Conservation (phyloP, 306 rosid genomes). For the Sesbania bispinosa region DNA sequence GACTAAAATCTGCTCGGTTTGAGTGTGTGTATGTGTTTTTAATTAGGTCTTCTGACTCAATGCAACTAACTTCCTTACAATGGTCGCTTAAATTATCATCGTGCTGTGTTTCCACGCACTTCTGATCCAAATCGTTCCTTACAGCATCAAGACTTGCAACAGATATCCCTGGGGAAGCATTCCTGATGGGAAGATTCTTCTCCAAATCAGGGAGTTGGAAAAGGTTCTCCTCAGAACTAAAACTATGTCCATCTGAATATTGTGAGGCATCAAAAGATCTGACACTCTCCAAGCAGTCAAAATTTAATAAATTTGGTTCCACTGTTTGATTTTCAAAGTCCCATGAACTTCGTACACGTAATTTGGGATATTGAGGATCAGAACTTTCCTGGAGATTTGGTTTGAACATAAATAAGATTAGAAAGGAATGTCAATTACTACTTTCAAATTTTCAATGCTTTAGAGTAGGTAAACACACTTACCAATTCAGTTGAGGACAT, state of each 20-base stretch:
- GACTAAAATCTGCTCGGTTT: conserved; percentile 36
- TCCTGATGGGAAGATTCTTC: conserved; percentile 34
- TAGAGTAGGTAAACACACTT: conserved; percentile 27
- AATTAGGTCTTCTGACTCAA: conserved; percentile 51
- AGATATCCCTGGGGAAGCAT: conserved; percentile 40
- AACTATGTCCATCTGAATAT: conserved; percentile 60
- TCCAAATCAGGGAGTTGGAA: conserved; percentile 60
- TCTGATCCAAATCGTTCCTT: conserved; percentile 30
- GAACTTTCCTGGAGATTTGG: conserved; percentile 44
- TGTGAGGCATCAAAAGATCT: conserved; percentile 65
- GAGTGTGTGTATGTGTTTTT: conserved; percentile 34
- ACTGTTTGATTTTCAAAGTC: conserved; percentile 48
- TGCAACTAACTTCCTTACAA: conserved; percentile 57
- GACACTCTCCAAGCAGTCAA: conserved; percentile 35
- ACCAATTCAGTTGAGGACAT: conserved; percentile 45
- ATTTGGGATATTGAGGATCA: conserved; percentile 60
- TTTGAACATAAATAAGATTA: conserved; percentile 27
- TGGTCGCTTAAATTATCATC: conserved; percentile 40
- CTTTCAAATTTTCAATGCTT: conserved; percentile 13
- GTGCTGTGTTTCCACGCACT: conserved; percentile 41
- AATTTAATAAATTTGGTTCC: conserved; percentile 22
- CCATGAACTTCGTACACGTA: conserved; percentile 60
- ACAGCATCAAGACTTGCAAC: conserved; percentile 26
- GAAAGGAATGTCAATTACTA: background rate
- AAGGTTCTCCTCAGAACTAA: conserved; percentile 58